phyloP scores from a whole-genome alignment of 2,329 filamentous ascomycete species.

The Trichoderma sp. region DNA sequence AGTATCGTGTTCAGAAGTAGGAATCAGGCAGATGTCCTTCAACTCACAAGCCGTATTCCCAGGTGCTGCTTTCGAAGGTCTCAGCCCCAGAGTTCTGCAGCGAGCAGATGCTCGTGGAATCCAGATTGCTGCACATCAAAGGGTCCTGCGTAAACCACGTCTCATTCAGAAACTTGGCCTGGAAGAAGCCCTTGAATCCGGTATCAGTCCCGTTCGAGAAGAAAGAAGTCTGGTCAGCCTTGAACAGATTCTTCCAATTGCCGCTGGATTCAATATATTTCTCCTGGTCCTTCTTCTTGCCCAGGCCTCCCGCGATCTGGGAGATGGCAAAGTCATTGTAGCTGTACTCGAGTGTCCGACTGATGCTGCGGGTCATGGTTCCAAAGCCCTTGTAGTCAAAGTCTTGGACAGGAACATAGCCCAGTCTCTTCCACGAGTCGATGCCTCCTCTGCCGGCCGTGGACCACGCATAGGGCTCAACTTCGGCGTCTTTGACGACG shows the following conservation, averaged over 20 bases:
- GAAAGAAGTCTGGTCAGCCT: conserved; percentile 57
- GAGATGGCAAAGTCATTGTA: conserved; percentile 76
- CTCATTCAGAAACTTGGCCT: conserved; percentile 66
- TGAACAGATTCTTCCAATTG: conserved; percentile 71
- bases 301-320: conserved; percentile 61
- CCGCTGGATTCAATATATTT: conserved; percentile 62
- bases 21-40: too few relatives aligned
- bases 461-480: conserved; percentile 70
- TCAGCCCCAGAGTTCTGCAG: conserved; percentile 64
- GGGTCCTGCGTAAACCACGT: conserved; percentile 72
- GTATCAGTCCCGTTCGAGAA: conserved; percentile 60
- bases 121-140: conserved; percentile 59
- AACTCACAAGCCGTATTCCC: conserved; percentile 71
- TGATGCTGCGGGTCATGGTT: conserved; percentile 69
- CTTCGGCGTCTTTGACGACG: conserved; percentile 71
- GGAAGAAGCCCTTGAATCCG: conserved; percentile 70
- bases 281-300: conserved; percentile 56
- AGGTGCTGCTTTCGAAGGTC: conserved; percentile 71
- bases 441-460: conserved; percentile 71
- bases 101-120: conserved; percentile 60
- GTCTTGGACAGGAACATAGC: conserved; percentile 72
- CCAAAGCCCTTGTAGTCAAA: conserved; percentile 68
- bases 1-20: background rate
- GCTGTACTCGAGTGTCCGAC: conserved; percentile 74
- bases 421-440: conserved; percentile 69